A percentile compares a stretch with the other conserved stretches of the same genome.
Conservation (phyloP, 768 basidiomycete species). For the Cystobasidium onofrii region DNA sequence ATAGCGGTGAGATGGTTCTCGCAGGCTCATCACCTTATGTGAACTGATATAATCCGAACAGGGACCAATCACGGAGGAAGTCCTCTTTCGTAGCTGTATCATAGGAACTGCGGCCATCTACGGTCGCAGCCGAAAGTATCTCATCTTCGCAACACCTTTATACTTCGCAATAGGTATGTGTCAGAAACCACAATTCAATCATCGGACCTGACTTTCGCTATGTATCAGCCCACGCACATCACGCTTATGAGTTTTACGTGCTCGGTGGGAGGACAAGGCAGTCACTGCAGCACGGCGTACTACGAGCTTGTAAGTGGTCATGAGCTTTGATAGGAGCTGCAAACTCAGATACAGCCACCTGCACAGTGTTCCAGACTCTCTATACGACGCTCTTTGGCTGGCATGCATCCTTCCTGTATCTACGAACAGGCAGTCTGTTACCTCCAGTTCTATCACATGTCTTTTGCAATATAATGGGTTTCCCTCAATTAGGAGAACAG, state of each 20-base stretch:
- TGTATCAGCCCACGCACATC: conserved; percentile 75
- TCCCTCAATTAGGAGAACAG: conserved; percentile 63
- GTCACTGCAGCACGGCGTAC: conserved; percentile 58
- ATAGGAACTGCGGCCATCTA: conserved; percentile 65
- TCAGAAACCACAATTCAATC: background rate
- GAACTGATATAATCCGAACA: conserved; percentile 43
- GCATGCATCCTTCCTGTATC: conserved; percentile 73
- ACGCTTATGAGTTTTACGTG: conserved; percentile 77
- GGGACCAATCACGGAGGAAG: conserved; percentile 86
- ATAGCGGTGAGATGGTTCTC: conserved; percentile 20
- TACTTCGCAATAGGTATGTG: conserved; percentile 76
- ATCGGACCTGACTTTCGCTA: background rate
- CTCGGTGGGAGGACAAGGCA: conserved; percentile 59
- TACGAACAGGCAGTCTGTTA: conserved; percentile 64
- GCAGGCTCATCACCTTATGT: background rate
- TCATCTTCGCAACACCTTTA: conserved; percentile 74
- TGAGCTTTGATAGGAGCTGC: background rate
- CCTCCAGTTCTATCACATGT: conserved; percentile 72
- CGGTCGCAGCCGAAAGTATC: conserved; percentile 52
- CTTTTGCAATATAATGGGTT: conserved; percentile 90
- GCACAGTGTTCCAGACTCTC: conserved; percentile 68
- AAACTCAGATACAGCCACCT: background rate
- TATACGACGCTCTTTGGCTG: conserved; percentile 93
- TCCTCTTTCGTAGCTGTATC: conserved; percentile 81
- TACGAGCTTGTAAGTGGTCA: conserved; percentile 32